Base-by-base conservation (phyloP, 768 basidiomycete genomes). In the Trametes sanguinea region DNA sequence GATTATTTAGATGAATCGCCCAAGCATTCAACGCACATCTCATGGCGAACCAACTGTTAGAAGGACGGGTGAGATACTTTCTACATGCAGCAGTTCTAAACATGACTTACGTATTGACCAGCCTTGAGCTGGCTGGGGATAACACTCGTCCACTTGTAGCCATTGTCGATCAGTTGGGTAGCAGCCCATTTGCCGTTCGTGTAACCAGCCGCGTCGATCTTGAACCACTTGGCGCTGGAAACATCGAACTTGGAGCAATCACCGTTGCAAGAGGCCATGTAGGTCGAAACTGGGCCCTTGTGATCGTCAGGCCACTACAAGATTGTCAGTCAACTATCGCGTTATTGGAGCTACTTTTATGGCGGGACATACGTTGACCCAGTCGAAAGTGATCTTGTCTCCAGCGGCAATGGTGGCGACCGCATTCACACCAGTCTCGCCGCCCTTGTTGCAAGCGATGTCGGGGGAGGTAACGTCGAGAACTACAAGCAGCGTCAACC, bases 221-320 rank as follows among this genome's bases (percentile, higher is more conserved):
- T 83, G 75, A 82, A 82, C 81, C 80, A 82, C 56, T 72, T 70
- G 16, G 78, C 79, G 45, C 69, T 65, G 57, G 75, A 74, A 39
- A 78, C 76, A 58, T 67, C 62, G 51, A 70, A 69, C 2, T 30
- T 65, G 11, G 55, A 39, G 64, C 81, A 83, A 55, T 78, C 76
- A 27, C 77, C 79, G 56, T 75, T 74, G 69, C 82, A 83, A 11
- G 78, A 78, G 32, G 80, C 72, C 81, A 83, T 83, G 67, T 82
- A 82, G n/a, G 79, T 82, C 30, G 78, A 79, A 22, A 81, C 77
- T 30, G 80, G 81, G 4, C 81, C 81, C 68, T 78, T 73, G 68
- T 82, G 82, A 65, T 81, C 82, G 32, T 59, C 58, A 16, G 69
- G 71, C 71, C 73, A 72, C 72, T 72, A 40, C 22, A 22, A 22